These are phyloP conservation scores for Xylaria sp. DNA, from an alignment of 2,329 filamentous ascomycete genomes.

Conservation along the genomic window DNA sequence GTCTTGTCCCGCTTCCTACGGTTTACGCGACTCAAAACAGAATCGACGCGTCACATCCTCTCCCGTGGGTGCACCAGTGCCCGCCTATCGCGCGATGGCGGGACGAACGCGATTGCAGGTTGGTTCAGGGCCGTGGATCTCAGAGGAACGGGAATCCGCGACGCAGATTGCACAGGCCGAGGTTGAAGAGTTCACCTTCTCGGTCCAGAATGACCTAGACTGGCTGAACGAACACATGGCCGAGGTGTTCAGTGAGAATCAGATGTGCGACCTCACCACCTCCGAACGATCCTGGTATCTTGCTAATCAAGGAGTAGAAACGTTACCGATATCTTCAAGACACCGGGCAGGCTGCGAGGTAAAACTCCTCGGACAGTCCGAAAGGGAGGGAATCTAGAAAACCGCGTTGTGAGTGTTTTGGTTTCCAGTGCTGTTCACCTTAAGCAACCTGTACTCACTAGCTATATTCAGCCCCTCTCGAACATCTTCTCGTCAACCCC, in stretches of 20 bases:
- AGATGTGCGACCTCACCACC: conserved; percentile 72
- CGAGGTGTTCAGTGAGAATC: conserved; percentile 87
- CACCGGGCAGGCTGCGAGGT: conserved; percentile 82
- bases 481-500: conserved; percentile 68
- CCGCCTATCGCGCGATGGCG: conserved; percentile 47
- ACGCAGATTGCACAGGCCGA: conserved; percentile 81
- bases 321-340: conserved; percentile 95
- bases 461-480: conserved; percentile 64
- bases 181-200: conserved; percentile 91
- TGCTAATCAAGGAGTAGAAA: conserved; percentile 68
- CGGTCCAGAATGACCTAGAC: conserved; percentile 91
- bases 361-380: conserved; percentile 80
- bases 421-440: conserved; percentile 17
- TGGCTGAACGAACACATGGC: conserved; percentile 99
- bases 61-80: conserved; percentile 10
- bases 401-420: conserved; percentile 68
- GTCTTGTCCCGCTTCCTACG: not conserved
- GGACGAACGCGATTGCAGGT: conserved; percentile 70
- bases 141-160: conserved; percentile 83
- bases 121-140: conserved; percentile 86
- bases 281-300: conserved; percentile 8
- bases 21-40: conserved; percentile 37
- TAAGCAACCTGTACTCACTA: conserved; percentile 27
- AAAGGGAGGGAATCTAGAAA: conserved; percentile 67
- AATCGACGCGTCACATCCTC: conserved; percentile 42